Evolutionary conservation across 495 filamentous ascomycete species (phyloP).

Genomic region (Venustampulla echinocandica): DNA sequence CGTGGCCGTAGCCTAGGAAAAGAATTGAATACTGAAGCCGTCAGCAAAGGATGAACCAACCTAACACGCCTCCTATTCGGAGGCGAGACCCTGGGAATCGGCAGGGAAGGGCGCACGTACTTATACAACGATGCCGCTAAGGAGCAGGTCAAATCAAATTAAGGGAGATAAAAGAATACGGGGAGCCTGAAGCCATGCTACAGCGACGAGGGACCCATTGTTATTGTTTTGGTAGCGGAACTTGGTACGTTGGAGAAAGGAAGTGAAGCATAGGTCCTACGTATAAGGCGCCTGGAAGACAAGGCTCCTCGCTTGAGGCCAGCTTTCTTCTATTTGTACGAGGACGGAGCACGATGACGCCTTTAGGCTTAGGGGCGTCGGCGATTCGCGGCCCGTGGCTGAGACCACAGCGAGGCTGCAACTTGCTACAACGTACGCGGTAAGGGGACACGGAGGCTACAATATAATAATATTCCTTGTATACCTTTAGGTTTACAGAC

Average conservation of each 20-base stretch:
- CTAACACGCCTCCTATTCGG: not conserved
- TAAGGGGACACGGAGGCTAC: too few relatives aligned
- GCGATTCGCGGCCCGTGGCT: conserved; percentile 12
- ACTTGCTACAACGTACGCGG: not conserved
- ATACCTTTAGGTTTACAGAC: too few relatives aligned
- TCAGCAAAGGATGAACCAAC: conserved; percentile 6
- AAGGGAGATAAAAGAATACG: conserved; percentile 1
- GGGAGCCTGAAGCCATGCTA: conserved; percentile 5
- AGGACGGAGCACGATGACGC: conserved; percentile 1
- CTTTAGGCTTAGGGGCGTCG: conserved; percentile 4
- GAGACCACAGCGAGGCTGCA: conserved; percentile 15
- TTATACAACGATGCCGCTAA: conserved; percentile 22
- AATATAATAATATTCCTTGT: too few relatives aligned
- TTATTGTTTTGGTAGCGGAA: not conserved
- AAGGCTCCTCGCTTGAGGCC: conserved; percentile 12
- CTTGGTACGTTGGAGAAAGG: not conserved
- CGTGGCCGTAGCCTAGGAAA: conserved; percentile 6
- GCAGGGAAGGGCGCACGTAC: conserved; percentile 6
- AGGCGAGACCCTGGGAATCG: not conserved
- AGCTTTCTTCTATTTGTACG: conserved; percentile 13
- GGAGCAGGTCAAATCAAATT: conserved; percentile 16
- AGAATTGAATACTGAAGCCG: conserved; percentile 18
- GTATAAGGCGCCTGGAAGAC: not conserved
- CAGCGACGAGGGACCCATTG: not conserved
- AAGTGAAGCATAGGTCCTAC: too few relatives aligned